Evolutionary conservation across 495 filamentous ascomycete species (phyloP).

Genomic region (Echria macrotheca): DNA sequence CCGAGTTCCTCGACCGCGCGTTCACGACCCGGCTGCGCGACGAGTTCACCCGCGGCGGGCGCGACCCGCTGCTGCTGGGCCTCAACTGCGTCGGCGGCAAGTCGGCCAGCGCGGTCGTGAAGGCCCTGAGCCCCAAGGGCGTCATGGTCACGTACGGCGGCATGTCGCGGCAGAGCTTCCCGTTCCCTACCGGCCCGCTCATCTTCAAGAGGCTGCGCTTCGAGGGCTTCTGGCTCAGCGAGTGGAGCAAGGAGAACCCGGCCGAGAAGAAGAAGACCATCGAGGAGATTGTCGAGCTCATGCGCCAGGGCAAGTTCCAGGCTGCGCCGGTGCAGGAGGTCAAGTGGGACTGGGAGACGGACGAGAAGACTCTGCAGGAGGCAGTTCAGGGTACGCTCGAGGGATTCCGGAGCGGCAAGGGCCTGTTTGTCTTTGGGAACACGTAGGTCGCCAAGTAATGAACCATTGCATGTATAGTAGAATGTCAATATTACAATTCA

Average conservation of each 20-base stretch:
- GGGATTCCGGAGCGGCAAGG: constrained; percentile 80
- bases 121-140: constrained; percentile 56
- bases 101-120: constrained; percentile 65
- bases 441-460: constrained; percentile 31
- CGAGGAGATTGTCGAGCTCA: constrained; percentile 71
- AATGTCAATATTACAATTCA: no score
- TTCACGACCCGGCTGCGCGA: constrained; percentile 62
- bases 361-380: constrained; percentile 56
- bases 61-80: constrained; percentile 65
- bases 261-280: constrained; percentile 72
- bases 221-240: constrained; percentile 90
- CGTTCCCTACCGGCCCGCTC: constrained; percentile 67
- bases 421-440: constrained; percentile 71
- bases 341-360: constrained; percentile 74
- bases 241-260: constrained; percentile 74
- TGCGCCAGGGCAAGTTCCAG: constrained; percentile 67
- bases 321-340: constrained; percentile 76
- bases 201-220: constrained; percentile 89
- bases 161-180: constrained; percentile 81
- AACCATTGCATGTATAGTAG: no score
- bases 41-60: constrained; percentile 58
- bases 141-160: constrained; percentile 91
- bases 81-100: constrained; percentile 96
- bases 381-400: constrained; percentile 78
- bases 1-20: constrained; percentile 55